A percentile compares a stretch with the other conserved stretches of the same genome.
Evolutionary conservation across 495 filamentous ascomycete species (phyloP).

Genomic region (Jackrogersella minutella): DNA sequence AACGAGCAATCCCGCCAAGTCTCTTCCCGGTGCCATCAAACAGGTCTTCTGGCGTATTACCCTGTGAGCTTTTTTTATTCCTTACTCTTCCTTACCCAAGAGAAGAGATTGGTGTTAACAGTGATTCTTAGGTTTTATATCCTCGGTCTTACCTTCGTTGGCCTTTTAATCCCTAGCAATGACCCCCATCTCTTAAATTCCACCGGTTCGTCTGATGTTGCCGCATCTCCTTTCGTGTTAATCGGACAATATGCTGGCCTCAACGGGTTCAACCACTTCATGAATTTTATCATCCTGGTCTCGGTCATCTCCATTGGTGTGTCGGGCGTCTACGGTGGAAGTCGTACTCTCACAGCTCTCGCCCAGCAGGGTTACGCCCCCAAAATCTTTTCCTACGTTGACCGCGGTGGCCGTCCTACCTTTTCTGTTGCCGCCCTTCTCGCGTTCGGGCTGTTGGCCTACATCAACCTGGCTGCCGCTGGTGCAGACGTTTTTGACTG

Average conservation of each 20-base stretch:
- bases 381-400: slow-evolving; percentile 66
- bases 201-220: slow-evolving; percentile 57
- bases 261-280: slow-evolving; percentile 70
- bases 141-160: slow-evolving; percentile 74
- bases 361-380: slow-evolving; percentile 65
- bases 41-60: slow-evolving; percentile 79
- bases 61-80: slow-evolving; percentile 39
- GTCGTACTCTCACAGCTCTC: slow-evolving; percentile 72
- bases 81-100: not conserved
- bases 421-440: slow-evolving; percentile 55
- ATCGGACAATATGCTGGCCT: slow-evolving; percentile 73
- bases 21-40: slow-evolving; percentile 72
- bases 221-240: slow-evolving; percentile 78
- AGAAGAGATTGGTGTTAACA: slow-evolving; percentile 22
- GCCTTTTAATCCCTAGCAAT: slow-evolving; percentile 70
- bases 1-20: slow-evolving; percentile 67
- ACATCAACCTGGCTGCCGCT: slow-evolving; percentile 59
- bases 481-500: slow-evolving; percentile 65
- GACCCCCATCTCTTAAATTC: slow-evolving; percentile 62
- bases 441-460: slow-evolving; percentile 62
- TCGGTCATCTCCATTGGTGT: slow-evolving; percentile 74
- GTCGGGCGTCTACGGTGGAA: slow-evolving; percentile 72
- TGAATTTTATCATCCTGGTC: slow-evolving; percentile 77
- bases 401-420: slow-evolving; percentile 66
- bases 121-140: slow-evolving; percentile 72